Conservation (phyloP, 2,329 filamentous ascomycete genomes). For the Penicillium sp. region DNA sequence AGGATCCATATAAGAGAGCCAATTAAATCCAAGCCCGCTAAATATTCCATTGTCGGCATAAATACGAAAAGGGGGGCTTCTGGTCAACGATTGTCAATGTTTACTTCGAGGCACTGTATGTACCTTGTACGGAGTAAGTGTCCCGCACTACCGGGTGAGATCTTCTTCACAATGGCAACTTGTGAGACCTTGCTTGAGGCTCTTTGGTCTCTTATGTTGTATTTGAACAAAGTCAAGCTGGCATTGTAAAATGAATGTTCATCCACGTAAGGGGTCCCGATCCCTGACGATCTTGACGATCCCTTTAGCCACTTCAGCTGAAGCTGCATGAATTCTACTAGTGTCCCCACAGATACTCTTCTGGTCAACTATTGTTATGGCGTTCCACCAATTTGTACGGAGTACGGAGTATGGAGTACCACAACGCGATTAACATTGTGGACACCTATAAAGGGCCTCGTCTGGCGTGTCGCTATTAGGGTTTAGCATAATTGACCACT, state of each 20-base stretch:
- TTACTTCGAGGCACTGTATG: too few species aligned
- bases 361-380: background rate
- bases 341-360: background rate
- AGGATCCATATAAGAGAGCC: too few species aligned
- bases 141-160: too few species aligned
- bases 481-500: background rate
- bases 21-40: too few species aligned
- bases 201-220: too few species aligned
- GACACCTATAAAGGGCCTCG: conserved; percentile 2
- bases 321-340: background rate
- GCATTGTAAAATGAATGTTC: background rate
- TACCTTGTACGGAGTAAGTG: background rate
- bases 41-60: too few species aligned
- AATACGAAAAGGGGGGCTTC: too few species aligned
- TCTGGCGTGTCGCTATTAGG: too few species aligned
- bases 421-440: background rate
- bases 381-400: background rate
- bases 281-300: conserved; percentile 1
- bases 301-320: background rate
- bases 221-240: background rate
- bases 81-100: background rate
- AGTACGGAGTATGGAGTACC: too few species aligned
- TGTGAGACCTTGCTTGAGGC: background rate
- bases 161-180: background rate
- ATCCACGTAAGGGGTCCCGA: background rate